Base-by-base conservation (phyloP, 768 basidiomycete genomes). In the Suillus subaureus region DNA sequence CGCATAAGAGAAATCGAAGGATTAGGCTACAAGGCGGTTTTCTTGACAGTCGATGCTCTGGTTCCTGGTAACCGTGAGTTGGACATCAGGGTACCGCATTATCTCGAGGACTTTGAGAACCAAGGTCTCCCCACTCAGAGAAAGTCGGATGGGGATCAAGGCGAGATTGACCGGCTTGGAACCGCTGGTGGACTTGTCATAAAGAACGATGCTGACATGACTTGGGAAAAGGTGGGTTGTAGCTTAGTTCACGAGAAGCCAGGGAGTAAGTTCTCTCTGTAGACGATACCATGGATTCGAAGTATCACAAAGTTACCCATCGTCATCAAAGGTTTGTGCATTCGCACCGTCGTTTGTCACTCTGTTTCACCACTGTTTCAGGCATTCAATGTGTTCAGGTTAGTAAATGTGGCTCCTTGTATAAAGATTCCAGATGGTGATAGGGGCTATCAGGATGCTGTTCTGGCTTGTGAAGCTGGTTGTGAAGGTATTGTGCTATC, bases 1-100 rank as follows among this genome's bases (percentile, higher is more conserved):
- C 85, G 92, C 35, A 84, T 97, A 18, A 82, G 83, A 55, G 87
- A 92, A 60, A 85, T 94, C 26, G 90, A 91, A 65, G 73, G 76
- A 37, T 77, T 92, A 4, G 93, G 94, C 0, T 96, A 91, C 77
- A 93, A 90, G 57, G 94, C 92, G 1, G 92, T 98, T 65, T 94
- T 94, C 75, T 81, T 98, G 63, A 97, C 96, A 2, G 95, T 97
- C 3, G 96, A 98, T 77, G 92, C 93, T 0, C 82, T 93, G n/a
- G 87, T 91, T 47, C 82, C 89, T 2, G 90, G 92, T 11, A 95
- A 94, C 70, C 84, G 94, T 55, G 93, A 94, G 75, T 79, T 83
- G 63, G 93, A 94, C 70, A 86, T 87, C 49, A 84, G 86, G 63
- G 85, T 83, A 65, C 85, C 87, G 13, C 90, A 81, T 72, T 80